Conservation (phyloP, 768 basidiomycete species). For the Russula sp. region DNA sequence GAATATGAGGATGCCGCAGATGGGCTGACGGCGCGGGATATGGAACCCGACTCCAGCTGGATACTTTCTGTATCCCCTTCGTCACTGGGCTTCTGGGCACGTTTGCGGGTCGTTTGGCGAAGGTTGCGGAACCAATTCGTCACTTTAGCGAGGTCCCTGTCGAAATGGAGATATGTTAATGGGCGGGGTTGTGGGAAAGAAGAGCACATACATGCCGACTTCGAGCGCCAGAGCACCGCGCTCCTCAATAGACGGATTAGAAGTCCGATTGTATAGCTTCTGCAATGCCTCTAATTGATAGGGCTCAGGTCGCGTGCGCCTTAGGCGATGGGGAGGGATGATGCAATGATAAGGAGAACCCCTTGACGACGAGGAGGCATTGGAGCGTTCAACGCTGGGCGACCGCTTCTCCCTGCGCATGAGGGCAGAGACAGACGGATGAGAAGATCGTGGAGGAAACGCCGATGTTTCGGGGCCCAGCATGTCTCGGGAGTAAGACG, state of each 20-base stretch:
- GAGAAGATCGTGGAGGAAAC: conserved; percentile 42
- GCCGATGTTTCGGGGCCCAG: conserved; percentile 36
- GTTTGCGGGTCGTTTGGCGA: conserved; percentile 75
- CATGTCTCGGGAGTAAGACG: conserved; percentile 35
- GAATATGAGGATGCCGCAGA: conserved; percentile 50
- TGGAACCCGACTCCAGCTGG: conserved; percentile 41
- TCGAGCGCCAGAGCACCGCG: conserved; percentile 68
- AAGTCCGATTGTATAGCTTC: conserved; percentile 61
- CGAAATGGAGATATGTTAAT: conserved; percentile 31
- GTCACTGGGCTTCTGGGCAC: conserved; percentile 53
- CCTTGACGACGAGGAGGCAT: conserved; percentile 42
- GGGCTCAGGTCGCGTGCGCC: conserved; percentile 76
- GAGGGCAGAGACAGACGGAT: conserved; percentile 40
- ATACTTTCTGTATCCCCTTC: conserved; percentile 38
- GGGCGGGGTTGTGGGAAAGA: conserved; percentile 16
- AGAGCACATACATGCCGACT: conserved; percentile 56
- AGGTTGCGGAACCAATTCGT: conserved; percentile 89
- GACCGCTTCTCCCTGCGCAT: conserved; percentile 39
- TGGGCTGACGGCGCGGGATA: conserved; percentile 55
- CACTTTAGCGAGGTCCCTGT: conserved; percentile 71
- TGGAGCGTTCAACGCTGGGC: conserved; percentile 31
- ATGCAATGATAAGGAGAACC: conserved; percentile 46
- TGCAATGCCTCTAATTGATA: conserved; percentile 75
- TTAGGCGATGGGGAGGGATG: conserved; percentile 48
- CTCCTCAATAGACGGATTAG: conserved; percentile 77